Evolutionary conservation across 768 basidiomycete species (phyloP).

Genomic region (Favolaschia claudopus): DNA sequence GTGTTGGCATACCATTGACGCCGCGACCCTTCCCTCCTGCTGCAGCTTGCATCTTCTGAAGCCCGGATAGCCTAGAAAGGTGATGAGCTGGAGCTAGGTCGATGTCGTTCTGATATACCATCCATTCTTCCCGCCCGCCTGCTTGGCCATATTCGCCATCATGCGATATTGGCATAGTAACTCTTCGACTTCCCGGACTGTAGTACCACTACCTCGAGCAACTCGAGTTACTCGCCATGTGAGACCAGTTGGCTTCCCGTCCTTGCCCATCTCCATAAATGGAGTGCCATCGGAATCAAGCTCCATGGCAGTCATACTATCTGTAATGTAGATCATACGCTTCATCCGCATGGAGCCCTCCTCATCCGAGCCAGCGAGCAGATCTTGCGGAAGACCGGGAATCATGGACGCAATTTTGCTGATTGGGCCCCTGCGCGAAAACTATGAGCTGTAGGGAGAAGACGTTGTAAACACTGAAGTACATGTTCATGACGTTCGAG

Average conservation of each 20-base stretch:
- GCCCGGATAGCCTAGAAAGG: constrained; percentile 72
- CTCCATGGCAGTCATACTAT: constrained; percentile 94
- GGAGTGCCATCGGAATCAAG: constrained; percentile 93
- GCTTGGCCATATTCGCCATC: constrained; percentile 99
- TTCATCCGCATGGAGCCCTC: constrained; percentile 92
- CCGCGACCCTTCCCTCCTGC: constrained; percentile 88
- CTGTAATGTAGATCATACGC: constrained; percentile 98
- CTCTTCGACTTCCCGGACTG: constrained; percentile 97
- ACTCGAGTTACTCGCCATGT: constrained; percentile 92
- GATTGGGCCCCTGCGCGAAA: constrained; percentile 86
- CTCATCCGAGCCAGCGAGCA: constrained; percentile 93
- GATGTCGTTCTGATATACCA: constrained; percentile 50
- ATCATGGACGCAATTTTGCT: constrained; percentile 99
- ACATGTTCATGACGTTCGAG: constrained; percentile 98
- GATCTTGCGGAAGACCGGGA: constrained; percentile 91
- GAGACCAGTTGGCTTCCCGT: constrained; percentile 84
- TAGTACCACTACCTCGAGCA: constrained; percentile 92
- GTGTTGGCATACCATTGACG: constrained; percentile 87
- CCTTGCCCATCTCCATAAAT: constrained; percentile 87
- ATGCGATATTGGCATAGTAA: constrained; percentile 95
- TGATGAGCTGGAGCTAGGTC: constrained; percentile 7
- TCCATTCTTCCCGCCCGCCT: constrained; percentile 96
- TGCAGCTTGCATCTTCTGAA: constrained; percentile 93
- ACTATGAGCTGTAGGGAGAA: constrained; percentile 16
- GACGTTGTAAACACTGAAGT: constrained; percentile 35